A percentile compares a stretch with the other conserved stretches of the same genome.
Conservation (phyloP, 129 eudicot genomes). For the Helianthus tuberosus region DNA sequence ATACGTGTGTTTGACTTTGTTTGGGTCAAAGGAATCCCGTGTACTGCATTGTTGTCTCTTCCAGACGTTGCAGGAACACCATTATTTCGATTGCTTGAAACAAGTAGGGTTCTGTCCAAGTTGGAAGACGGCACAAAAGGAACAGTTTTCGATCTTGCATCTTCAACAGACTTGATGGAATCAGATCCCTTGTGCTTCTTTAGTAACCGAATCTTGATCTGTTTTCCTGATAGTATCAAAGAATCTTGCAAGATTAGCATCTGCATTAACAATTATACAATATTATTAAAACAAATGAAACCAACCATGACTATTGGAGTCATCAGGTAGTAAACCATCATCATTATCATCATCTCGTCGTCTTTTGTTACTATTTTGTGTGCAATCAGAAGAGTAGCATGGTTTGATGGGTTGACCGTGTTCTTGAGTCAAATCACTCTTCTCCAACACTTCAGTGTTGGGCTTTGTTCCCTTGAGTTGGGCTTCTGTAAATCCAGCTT, state of each 20-base stretch:
- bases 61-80: slow-evolving; percentile 20
- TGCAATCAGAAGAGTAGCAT: slow-evolving; percentile 55
- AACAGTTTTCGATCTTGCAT: slow-evolving; percentile 13
- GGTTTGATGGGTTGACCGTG: slow-evolving; percentile 47
- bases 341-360: slow-evolving; percentile 28
- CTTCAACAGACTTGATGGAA: slow-evolving; percentile 23
- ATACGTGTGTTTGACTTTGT: neutral
- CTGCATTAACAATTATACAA: neutral
- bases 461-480: slow-evolving; percentile 2
- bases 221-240: slow-evolving; percentile 43
- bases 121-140: slow-evolving; percentile 3
- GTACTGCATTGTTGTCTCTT: slow-evolving; percentile 17
- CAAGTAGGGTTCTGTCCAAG: neutral
- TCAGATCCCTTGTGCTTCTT: slow-evolving; percentile 35
- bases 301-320: slow-evolving; percentile 47
- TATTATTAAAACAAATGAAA: neutral
- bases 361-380: slow-evolving; percentile 60
- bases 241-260: neutral
- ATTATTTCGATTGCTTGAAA: slow-evolving; percentile 1
- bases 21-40: neutral
- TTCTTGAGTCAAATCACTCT: slow-evolving; percentile 54
- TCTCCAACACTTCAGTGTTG: slow-evolving; percentile 21
- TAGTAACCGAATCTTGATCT: slow-evolving; percentile 46
- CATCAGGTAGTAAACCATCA: slow-evolving; percentile 27
- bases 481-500: slow-evolving; percentile 21